Evolutionary conservation across 495 filamentous ascomycete species (phyloP).

Genomic region (Aspergillus panamensis): DNA sequence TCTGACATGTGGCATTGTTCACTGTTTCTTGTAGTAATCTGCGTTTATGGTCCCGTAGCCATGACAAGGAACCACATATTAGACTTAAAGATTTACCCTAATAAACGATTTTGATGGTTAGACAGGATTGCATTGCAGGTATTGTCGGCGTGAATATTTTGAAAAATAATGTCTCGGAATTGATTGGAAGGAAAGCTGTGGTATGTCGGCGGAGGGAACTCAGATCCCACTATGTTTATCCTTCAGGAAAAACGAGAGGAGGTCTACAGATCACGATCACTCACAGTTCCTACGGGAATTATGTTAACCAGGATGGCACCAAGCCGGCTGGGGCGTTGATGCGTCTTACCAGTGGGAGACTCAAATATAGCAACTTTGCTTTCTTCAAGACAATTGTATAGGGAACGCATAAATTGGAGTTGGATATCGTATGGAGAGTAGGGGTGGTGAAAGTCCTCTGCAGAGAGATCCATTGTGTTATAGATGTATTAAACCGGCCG

Average conservation of each 20-base stretch:
- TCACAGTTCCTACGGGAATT: slow-evolving; percentile 41
- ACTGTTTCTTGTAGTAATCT: slow-evolving; percentile 55
- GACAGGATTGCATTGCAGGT: background rate
- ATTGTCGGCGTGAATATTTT: no score
- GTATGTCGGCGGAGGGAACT: background rate
- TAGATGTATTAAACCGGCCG: background rate
- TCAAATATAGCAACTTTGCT: slow-evolving; percentile 88
- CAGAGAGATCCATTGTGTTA: slow-evolving; percentile 23
- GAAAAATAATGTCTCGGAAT: background rate
- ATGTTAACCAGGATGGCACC: background rate
- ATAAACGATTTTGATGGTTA: background rate
- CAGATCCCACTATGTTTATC: background rate
- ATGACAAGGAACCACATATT: slow-evolving; percentile 89
- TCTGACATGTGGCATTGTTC: slow-evolving; percentile 34
- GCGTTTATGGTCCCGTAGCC: slow-evolving; percentile 83
- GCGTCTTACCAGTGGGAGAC: slow-evolving; percentile 71
- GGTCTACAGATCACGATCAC: slow-evolving; percentile 7
- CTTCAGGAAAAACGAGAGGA: background rate
- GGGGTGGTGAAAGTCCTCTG: slow-evolving; percentile 79
- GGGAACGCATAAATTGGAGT: slow-evolving; percentile 79
- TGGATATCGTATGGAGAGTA: slow-evolving; percentile 91
- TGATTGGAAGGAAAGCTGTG: background rate
- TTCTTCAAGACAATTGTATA: slow-evolving; percentile 77
- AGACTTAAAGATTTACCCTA: slow-evolving; percentile 96
- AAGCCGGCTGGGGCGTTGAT: background rate